Evolutionary conservation across 1,139 yeast genomes (phyloP).

Genomic region (Hanseniaspora uvarum): DNA sequence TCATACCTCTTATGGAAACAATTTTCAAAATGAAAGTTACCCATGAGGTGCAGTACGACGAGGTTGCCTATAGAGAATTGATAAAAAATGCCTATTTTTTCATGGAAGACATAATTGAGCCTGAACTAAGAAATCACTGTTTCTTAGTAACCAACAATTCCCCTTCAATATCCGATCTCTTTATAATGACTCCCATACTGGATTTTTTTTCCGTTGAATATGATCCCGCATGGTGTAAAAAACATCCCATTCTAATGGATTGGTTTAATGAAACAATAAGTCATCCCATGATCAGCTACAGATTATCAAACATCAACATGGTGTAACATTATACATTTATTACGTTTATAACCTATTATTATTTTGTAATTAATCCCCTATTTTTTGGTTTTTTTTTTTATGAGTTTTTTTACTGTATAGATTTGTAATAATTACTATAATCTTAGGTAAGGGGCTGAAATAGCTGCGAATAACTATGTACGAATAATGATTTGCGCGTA

Average conservation of each 20-base stretch:
- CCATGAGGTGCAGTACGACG: background rate
- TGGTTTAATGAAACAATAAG: background rate
- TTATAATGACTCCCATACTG: background rate
- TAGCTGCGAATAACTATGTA: too few relatives aligned
- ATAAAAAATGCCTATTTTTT: background rate
- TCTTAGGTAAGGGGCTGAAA: too few relatives aligned
- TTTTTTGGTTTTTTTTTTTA: too few relatives aligned
- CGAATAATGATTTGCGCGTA: too few relatives aligned
- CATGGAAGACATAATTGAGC: background rate
- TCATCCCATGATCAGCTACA: slow-evolving; percentile 2
- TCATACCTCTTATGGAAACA: background rate
- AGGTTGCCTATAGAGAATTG: background rate
- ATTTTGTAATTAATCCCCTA: too few relatives aligned
- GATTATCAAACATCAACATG: background rate
- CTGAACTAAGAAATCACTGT: background rate
- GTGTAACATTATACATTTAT: background rate
- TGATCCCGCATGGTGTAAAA: background rate
- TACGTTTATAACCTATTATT: background rate
- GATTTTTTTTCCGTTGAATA: slow-evolving; percentile 1
- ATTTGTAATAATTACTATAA: too few relatives aligned
- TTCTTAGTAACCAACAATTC: background rate
- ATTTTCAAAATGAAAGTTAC: background rate
- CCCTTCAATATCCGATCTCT: background rate
- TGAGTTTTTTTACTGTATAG: too few relatives aligned
- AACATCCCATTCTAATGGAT: background rate